Base-by-base conservation (phyloP, 805 yeast species). In the Hanseniaspora nectarophila region DNA sequence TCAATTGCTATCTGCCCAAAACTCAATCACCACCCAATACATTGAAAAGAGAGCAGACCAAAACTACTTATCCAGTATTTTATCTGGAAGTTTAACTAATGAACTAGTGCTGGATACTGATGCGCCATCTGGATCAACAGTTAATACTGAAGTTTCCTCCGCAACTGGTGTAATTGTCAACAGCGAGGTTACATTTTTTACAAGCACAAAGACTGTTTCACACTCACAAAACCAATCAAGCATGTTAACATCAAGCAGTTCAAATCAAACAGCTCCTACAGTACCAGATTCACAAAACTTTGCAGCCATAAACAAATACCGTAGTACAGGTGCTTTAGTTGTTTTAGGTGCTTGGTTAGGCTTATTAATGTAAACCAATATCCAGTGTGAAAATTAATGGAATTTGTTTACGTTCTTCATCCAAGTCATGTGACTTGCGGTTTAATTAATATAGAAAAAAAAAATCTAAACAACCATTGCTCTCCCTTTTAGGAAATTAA, bases 31-130 rank as follows among this genome's bases (percentile, higher is more conserved):
- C 16, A 42, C 45, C 3, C 33, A 18, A 6, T 29, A 42, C 33
- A 42, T 42, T 10, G 16, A 28, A 8, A 40, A 40, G 13, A 42
- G 18, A 42, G 28, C 21, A 5, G 45, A 42, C 18, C 24, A 45
- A 15, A 28, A 35, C 10, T 46, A 46, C 23, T 21, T 38, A 7
- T 46, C 51, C 2, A 46, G 51, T 16, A 46, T 46, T 20, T 21
- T 46, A 10, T 46, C 51, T 13, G 51, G 51, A n/a, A 26, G 43
- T 20, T 9, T 38, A 31, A 13, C 51, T 8, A 16, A 46, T 6
- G 29, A 46, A 4, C 21, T 46, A 18, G 29, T 46, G 2, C 10
- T 46, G 9, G 51, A 46, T 12, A 38, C 51, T 9, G 32, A 32
- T 10, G 13, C 18, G 15, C 12, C 43, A 26, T 45, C 50, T 13